Conservation (phyloP, 148 eudicot species). For the Silene latifolia region DNA sequence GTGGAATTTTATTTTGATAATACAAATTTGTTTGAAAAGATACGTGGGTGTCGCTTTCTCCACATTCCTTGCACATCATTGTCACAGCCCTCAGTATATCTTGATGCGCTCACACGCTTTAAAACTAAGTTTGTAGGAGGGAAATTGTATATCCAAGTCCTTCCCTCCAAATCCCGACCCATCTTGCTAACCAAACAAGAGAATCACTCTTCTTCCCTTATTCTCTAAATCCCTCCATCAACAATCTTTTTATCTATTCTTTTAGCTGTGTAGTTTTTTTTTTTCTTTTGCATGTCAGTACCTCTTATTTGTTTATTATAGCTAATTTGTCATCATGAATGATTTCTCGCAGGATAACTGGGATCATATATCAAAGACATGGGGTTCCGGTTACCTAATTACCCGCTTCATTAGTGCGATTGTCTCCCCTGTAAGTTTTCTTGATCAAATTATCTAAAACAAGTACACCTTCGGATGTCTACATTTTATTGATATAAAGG, state of each 20-base stretch:
- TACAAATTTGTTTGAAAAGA: too few relatives aligned
- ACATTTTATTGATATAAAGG: not conserved
- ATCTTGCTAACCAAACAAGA: too few relatives aligned
- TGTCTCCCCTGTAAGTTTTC: conserved; percentile 70
- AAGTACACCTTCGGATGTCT: not conserved
- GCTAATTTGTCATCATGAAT: not conserved
- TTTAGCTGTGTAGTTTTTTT: not conserved
- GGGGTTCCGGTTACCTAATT: conserved; percentile 76
- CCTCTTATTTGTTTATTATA: not conserved
- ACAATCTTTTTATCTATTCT: not conserved
- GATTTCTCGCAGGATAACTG: conserved; percentile 60
- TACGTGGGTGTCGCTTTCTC: too few relatives aligned
- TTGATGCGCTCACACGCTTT: too few relatives aligned
- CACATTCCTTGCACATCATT: too few relatives aligned
- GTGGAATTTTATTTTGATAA: too few relatives aligned
- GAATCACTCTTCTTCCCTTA: not conserved
- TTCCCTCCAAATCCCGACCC: too few relatives aligned
- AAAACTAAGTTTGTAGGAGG: too few relatives aligned
- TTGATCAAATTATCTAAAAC: not conserved
- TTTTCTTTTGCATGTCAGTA: not conserved
- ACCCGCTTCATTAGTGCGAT: conserved; percentile 64
- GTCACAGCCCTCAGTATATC: too few relatives aligned
- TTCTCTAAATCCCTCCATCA: not conserved
- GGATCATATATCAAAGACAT: conserved; percentile 69
- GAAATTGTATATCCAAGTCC: too few relatives aligned